Base-by-base conservation (phyloP, 306 rosid species). In the Bauhinia variegata region DNA sequence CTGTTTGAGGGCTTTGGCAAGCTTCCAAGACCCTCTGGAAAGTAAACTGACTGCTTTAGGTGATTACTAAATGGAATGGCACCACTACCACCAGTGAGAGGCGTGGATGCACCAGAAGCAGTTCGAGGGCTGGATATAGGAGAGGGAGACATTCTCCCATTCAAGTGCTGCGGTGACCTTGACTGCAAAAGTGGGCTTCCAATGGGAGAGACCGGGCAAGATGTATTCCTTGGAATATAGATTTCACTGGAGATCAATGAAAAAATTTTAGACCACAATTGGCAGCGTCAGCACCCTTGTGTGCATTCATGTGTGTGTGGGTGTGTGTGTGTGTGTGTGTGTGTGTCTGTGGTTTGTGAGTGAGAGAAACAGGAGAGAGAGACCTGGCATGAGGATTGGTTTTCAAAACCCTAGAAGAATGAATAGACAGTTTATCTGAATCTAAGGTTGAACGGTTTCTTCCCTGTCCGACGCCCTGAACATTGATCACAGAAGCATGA, bases 121-220 rank as follows among this genome's bases (percentile, higher is more conserved):
- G 97, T 88, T 14, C 85, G 88, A 10, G 99, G 99, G 80, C 97
- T 95, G 67, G 96, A 95, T 78, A 95, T 95, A 18, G 97, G 99
- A 70, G 98, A 89, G 56, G 99, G 95, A 53, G 99, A 95, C 90
- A 86, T 78, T 80, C 82, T 81, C 36, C 96, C 98, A 82, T 83
- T 89, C 71, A 84, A 70, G 80, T 83, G 92, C 62, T 89, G 88
- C 11, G 99, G 95, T 16, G 97, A 95, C 76, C 90, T 88, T 58
- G 99, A 86, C 80, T 82, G 79, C 83, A 88, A 82, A 78, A 88
- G 93, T 74, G 99, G 99, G 86, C 99, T 95, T 82, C 96, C 99
- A 19, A 90, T 83, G 56, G 99, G 99, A 47, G 99, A 95, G 66
- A 95, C 97, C 4, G 96, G 99, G 76, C 99, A 95, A 70, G 99